Conservation (phyloP, 345 rosid genomes). For the Ailanthus altissimus region DNA sequence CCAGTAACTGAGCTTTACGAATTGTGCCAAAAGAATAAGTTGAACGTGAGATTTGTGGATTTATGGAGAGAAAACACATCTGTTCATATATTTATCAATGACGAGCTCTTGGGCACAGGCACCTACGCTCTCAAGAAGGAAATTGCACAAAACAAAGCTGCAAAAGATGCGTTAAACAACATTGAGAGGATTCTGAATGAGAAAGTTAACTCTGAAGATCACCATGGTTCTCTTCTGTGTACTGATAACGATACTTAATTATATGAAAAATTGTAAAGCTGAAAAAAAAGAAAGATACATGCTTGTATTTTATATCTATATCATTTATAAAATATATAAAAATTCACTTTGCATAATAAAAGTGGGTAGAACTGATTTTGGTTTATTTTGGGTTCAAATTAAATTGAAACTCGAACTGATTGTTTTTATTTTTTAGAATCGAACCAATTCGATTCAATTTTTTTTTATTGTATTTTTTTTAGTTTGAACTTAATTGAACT, state of each 20-base stretch:
- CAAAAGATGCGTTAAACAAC: slow-evolving; percentile 56
- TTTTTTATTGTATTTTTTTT: no score
- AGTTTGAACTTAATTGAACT: no score
- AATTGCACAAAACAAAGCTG: slow-evolving; percentile 57
- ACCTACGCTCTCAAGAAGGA: slow-evolving; percentile 45
- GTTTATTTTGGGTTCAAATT: no score
- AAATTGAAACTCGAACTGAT: no score
- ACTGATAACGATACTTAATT: background rate
- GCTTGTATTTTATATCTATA: background rate
- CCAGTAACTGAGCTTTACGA: slow-evolving; percentile 57
- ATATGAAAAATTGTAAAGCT: background rate
- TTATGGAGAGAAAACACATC: slow-evolving; percentile 40
- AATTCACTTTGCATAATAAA: background rate
- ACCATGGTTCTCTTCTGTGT: background rate
- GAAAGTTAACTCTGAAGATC: background rate
- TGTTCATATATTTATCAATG: slow-evolving; percentile 41
- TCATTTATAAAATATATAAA: background rate
- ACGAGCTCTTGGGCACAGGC: slow-evolving; percentile 42
- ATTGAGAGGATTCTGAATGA: slow-evolving; percentile 21
- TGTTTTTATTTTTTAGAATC: no score
- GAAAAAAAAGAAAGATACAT: background rate
- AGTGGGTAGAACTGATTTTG: no score
- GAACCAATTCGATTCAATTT: no score
- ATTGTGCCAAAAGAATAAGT: slow-evolving; percentile 53
- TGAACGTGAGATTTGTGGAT: slow-evolving; percentile 49